Evolutionary conservation across 1,139 yeast genomes (phyloP), one percentile per base, ranked within the genome.

Genomic region (Saccharomyces pastorianus): DNA sequence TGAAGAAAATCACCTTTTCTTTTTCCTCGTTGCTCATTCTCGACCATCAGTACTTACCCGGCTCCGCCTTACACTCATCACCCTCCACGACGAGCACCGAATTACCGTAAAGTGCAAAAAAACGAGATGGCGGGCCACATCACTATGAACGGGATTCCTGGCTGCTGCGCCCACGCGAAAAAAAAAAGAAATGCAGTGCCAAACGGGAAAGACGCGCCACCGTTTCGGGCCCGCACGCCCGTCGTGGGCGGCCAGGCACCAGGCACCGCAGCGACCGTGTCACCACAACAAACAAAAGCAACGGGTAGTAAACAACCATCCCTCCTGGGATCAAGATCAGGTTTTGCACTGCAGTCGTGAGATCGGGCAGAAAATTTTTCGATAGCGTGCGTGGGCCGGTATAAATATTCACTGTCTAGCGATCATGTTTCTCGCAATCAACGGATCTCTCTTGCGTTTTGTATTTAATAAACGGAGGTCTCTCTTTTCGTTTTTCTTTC

Each of bases 151-250:
- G 44, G 11, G 8, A 1, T 13, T 1, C 4, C 5, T 17, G 44
- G 25, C 25, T 38, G 44, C 44, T 38, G 44, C 44, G 44, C 44
- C 44, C 44, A 9, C 44, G 44, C 44, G 44, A 38, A 38, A 38
- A 38, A 38, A 13, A 38, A 38, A 38, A 9, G 44, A 13, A 38
- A 38, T 17, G 44, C 3, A 38, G n/a, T 38, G 44, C 44, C 11
- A 20, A 38, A 38, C 44, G 44, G 44, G 44, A 38, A 17, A 38
- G 44, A 38, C 44, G 44, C 44, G 44, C 44, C 44, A 38, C 44
- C 44, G 25, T 38, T 38, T 38, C 6, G 25, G 44, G 44, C n/a
- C 44, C 44, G 11, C 25, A 11, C 25, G 44, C 44, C 5, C n/a
- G 11, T 38, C 4, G n/a, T 38, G 11, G 11, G 44, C 25, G 44